A percentile compares a stretch with the other conserved stretches of the same genome.
Evolutionary conservation across 805 yeast genomes (phyloP).

Genomic region (Wickerhamomyces sydowiorum): DNA sequence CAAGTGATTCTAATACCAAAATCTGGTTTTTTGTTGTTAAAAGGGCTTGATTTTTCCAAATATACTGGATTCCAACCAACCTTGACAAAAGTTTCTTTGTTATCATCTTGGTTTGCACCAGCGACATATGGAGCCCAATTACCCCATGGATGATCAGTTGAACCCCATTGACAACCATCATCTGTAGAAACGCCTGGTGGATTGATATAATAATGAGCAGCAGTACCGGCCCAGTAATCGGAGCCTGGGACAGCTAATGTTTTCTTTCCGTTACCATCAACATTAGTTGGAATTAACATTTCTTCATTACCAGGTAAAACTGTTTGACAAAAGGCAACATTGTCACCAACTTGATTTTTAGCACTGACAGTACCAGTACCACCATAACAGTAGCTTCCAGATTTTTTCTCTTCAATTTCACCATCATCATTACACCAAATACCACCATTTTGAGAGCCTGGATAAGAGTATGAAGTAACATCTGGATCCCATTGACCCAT

Average conservation of each 20-base stretch:
- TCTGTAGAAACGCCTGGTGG: conserved; percentile 73
- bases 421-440: conserved; percentile 72
- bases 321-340: conserved; percentile 87
- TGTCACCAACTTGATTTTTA: conserved; percentile 45
- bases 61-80: conserved; percentile 91
- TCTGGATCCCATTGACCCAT: conserved; percentile 86
- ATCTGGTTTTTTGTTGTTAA: conserved; percentile 47
- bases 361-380: conserved; percentile 74
- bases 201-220: conserved; percentile 82
- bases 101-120: conserved; percentile 75
- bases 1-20: conserved; percentile 75
- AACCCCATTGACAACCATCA: conserved; percentile 86
- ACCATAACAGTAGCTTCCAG: conserved; percentile 60
- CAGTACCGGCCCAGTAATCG: conserved; percentile 79
- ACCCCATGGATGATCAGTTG: conserved; percentile 60
- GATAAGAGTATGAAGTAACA: conserved; percentile 69
- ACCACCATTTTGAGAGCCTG: conserved; percentile 80
- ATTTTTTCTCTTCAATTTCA: conserved; percentile 53
- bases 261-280: conserved; percentile 40
- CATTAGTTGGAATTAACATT: conserved; percentile 82
- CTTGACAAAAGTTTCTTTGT: conserved; percentile 70
- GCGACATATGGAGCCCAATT: conserved; percentile 95
- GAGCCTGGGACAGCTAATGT: conserved; percentile 81
- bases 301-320: conserved; percentile 93
- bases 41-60: conserved; percentile 51